These are phyloP conservation scores for Pogostemon cablin DNA, from an alignment of 257 asterid genomes.

Conservation along the genomic window DNA sequence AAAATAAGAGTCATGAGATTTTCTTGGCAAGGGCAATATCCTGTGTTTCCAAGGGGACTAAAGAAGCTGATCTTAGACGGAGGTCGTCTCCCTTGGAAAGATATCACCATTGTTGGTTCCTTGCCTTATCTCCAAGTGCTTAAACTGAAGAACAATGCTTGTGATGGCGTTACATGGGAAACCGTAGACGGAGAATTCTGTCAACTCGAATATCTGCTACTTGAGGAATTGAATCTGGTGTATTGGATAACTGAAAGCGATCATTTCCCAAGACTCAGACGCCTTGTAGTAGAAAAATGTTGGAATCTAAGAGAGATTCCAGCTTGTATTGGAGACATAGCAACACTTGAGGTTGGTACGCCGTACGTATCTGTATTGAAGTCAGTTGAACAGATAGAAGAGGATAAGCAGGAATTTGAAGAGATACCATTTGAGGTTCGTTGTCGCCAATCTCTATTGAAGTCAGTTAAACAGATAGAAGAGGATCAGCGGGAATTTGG, in stretches of 20 bases:
- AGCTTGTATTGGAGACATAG: neutral
- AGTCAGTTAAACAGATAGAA: neutral
- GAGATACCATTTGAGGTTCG: slow-evolving; percentile 3
- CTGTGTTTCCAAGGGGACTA: neutral
- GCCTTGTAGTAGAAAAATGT: neutral
- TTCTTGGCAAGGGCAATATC: neutral
- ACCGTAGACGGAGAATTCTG: neutral
- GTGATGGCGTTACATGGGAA: neutral
- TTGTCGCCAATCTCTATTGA: neutral
- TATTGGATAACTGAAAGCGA: neutral
- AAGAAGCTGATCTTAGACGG: slow-evolving; percentile 24
- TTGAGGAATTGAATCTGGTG: neutral
- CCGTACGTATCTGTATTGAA: neutral
- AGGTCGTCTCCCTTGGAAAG: slow-evolving; percentile 3
- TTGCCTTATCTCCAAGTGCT: slow-evolving; percentile 32
- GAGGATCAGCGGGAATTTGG: neutral
- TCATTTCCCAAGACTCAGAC: slow-evolving; percentile 24
- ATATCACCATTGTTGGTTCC: slow-evolving; percentile 11
- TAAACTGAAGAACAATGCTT: neutral
- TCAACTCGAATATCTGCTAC: slow-evolving; percentile 6
- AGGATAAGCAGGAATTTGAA: neutral
- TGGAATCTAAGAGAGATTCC: neutral
- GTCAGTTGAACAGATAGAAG: neutral
- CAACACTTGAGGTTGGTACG: neutral
- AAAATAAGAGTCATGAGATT: neutral